Evolutionary conservation across 2,329 filamentous ascomycete genomes (phyloP).

Genomic region (Cladosporium sphaerospermum): DNA sequence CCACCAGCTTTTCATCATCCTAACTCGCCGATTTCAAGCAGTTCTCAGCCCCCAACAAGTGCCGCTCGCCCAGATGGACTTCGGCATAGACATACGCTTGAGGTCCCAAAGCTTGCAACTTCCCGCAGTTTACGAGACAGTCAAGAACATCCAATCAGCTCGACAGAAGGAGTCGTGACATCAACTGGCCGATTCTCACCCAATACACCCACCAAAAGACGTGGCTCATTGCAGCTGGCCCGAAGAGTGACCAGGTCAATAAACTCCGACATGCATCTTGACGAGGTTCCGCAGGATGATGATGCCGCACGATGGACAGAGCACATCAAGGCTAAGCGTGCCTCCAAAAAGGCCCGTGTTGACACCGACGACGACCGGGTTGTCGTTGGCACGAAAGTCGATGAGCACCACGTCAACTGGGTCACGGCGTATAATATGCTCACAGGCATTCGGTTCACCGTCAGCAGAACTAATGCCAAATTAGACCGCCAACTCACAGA

Average conservation of each 20-base stretch:
- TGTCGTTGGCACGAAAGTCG: constrained; percentile 92
- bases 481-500: constrained; percentile 84
- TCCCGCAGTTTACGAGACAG: constrained; percentile 67
- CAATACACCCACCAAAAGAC: constrained; percentile 55
- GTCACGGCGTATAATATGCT: constrained; percentile 99
- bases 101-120: constrained; percentile 68
- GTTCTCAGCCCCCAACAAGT: constrained; percentile 32
- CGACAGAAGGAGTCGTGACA: constrained; percentile 54
- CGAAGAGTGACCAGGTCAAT: constrained; percentile 78
- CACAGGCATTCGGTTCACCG: constrained; percentile 94
- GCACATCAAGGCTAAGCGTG: constrained; percentile 82
- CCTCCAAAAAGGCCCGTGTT: constrained; percentile 73
- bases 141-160: constrained; percentile 33
- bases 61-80: constrained; percentile 51
- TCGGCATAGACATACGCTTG: constrained; percentile 79
- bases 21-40: constrained; percentile 48
- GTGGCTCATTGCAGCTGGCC: constrained; percentile 76
- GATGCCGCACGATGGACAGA: constrained; percentile 90
- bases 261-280: constrained; percentile 67
- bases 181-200: constrained; percentile 79
- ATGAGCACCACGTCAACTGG: constrained; percentile 95
- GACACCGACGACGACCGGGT: constrained; percentile 90
- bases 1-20: constrained; percentile 32
- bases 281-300: constrained; percentile 76
- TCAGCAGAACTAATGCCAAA: constrained; percentile 94